Conservation (phyloP, 371 early-diverging fungal species). For the Entomophthora muscae region DNA sequence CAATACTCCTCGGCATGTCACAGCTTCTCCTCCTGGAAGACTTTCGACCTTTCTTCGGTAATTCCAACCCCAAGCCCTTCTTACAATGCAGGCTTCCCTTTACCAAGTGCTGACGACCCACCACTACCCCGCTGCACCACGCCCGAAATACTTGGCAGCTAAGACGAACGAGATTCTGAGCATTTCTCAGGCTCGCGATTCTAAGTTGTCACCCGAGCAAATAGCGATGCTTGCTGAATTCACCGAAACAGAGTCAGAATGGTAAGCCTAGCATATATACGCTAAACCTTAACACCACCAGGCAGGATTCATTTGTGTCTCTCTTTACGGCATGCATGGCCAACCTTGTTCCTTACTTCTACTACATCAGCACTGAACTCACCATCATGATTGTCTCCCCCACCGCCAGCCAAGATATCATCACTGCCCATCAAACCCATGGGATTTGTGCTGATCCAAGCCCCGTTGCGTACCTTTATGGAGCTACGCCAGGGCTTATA, state of each 20-base stretch:
- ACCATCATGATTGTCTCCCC: neutral
- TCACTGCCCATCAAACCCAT: neutral
- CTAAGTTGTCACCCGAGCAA: neutral
- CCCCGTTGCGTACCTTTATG: neutral
- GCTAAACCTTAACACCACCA: neutral
- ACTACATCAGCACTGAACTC: neutral
- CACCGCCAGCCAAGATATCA: neutral
- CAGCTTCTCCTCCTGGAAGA: neutral
- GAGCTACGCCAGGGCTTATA: neutral
- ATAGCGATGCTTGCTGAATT: neutral
- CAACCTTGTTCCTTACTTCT: neutral
- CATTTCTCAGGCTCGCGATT: neutral
- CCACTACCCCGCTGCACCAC: neutral
- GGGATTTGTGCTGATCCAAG: neutral
- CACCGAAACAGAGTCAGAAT: neutral
- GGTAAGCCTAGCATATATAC: neutral
- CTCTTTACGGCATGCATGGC: neutral
- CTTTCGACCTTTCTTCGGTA: neutral
- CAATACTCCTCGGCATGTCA: neutral
- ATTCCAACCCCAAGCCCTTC: neutral
- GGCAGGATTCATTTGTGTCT: neutral
- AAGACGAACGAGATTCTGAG: neutral
- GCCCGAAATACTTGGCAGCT: neutral
- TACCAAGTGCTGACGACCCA: neutral
- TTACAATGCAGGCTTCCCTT: neutral